phyloP scores from a whole-genome alignment of 1,284 basidiomycete species.

The Leccinum subspadiceum region DNA sequence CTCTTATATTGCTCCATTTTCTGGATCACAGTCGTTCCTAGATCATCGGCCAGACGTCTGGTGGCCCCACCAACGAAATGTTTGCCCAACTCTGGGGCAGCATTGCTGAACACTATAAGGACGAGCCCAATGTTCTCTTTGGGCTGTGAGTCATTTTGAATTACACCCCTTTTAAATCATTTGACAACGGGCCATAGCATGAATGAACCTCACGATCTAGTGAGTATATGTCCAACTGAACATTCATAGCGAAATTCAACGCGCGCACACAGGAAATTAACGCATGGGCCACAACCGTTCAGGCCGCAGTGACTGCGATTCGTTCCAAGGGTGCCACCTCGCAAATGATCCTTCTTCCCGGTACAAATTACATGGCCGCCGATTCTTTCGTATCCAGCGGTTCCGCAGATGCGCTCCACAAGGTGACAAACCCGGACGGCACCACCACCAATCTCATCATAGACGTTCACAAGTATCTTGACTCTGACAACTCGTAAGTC shows the following conservation, averaged over 20 bases:
- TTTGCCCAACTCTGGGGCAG: slow-evolving; percentile 55
- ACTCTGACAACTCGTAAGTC: slow-evolving; percentile 50
- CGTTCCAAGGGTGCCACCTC: slow-evolving; percentile 44
- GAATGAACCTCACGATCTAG: slow-evolving; percentile 56
- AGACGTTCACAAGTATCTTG: slow-evolving; percentile 67
- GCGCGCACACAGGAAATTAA: slow-evolving; percentile 34
- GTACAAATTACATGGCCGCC: slow-evolving; percentile 52
- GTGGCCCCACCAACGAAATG: slow-evolving; percentile 54
- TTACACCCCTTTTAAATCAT: background rate
- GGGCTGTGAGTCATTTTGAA: slow-evolving; percentile 40
- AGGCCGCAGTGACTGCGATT: slow-evolving; percentile 56
- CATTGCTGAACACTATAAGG: slow-evolving; percentile 52
- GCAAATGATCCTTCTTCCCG: slow-evolving; percentile 54
- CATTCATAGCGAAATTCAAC: background rate
- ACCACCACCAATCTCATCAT: slow-evolving; percentile 50
- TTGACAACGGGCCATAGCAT: slow-evolving; percentile 35
- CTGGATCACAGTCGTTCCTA: slow-evolving; percentile 14
- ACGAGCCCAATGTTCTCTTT: slow-evolving; percentile 51
- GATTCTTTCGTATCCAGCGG: slow-evolving; percentile 53
- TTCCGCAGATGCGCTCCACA: slow-evolving; percentile 50
- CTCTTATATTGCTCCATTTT: background rate
- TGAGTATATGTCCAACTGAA: slow-evolving; percentile 4
- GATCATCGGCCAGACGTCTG: slow-evolving; percentile 52
- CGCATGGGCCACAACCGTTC: slow-evolving; percentile 37
- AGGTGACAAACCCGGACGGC: slow-evolving; percentile 53